phyloP scores from a whole-genome alignment of 2,329 filamentous ascomycete species.

The Rosellinia necatrix region DNA sequence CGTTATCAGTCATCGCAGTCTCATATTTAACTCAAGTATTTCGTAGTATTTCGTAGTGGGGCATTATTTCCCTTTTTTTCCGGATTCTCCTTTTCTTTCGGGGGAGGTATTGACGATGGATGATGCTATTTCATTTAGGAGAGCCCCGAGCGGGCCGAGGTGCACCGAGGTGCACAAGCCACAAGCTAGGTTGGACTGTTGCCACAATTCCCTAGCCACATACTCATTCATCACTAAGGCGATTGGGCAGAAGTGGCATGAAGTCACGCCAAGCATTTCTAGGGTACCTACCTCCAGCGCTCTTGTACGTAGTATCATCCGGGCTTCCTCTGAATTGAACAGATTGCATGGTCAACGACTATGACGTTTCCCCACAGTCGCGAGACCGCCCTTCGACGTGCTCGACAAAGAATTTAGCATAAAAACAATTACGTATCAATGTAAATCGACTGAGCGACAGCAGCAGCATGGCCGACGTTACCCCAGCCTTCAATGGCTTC shows the following conservation, averaged over 20 bases:
- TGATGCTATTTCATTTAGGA: no score
- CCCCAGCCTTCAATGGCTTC: constrained; percentile 69
- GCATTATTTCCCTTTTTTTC: no score
- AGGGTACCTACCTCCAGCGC: neutral
- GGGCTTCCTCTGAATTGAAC: neutral
- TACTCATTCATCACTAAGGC: neutral
- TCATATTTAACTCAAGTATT: no score
- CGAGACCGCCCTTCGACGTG: neutral
- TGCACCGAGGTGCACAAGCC: neutral
- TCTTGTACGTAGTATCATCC: neutral
- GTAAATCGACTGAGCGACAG: neutral
- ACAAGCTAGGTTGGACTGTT: no score
- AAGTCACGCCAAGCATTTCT: constrained; percentile 20
- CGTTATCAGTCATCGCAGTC: no score
- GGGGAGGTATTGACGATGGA: no score
- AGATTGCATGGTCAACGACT: neutral
- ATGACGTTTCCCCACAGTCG: neutral
- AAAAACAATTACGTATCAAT: neutral
- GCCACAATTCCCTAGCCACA: no score
- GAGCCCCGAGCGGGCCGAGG: no score
- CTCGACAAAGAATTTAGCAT: neutral
- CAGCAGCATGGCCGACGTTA: constrained; percentile 66
- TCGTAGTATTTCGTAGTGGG: no score
- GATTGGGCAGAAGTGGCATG: constrained; percentile 9
- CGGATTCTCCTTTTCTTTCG: no score